Conservation (phyloP, 345 rosid genomes). For the Hevea brasiliensis region DNA sequence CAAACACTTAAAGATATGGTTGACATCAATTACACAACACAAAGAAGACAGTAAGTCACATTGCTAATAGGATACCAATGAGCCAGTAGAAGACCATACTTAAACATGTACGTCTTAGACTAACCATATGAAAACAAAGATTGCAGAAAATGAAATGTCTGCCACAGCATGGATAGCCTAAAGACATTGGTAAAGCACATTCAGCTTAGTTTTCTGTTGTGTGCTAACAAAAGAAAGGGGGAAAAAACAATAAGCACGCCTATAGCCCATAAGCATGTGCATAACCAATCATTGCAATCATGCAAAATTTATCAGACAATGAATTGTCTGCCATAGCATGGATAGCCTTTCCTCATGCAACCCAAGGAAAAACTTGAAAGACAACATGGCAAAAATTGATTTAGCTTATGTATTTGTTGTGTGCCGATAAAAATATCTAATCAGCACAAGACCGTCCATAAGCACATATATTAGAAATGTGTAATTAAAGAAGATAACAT, state of each 20-base stretch:
- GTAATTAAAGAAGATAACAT: not conserved
- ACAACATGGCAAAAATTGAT: not conserved
- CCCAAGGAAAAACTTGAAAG: constrained; percentile 14
- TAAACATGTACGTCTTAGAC: not conserved
- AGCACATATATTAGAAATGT: not conserved
- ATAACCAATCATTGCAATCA: no score
- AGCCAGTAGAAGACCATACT: not conserved
- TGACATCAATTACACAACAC: not conserved
- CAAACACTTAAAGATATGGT: not conserved
- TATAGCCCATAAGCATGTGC: no score
- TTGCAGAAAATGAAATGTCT: no score
- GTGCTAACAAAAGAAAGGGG: no score
- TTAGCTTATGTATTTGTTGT: constrained; percentile 14
- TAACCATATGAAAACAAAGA: not conserved
- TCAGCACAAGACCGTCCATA: constrained; percentile 19
- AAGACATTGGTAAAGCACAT: no score
- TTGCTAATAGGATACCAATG: not conserved
- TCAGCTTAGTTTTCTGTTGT: no score
- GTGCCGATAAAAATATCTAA: not conserved
- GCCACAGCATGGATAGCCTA: no score
- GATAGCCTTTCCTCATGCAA: constrained; percentile 26
- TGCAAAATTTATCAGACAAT: no score
- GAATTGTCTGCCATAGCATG: constrained; percentile 27
- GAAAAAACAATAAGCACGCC: no score
- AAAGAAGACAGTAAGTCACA: not conserved